These are phyloP conservation scores for Mesostigma viride DNA, from an alignment of 139 green algal genomes.

Conservation along the genomic window DNA sequence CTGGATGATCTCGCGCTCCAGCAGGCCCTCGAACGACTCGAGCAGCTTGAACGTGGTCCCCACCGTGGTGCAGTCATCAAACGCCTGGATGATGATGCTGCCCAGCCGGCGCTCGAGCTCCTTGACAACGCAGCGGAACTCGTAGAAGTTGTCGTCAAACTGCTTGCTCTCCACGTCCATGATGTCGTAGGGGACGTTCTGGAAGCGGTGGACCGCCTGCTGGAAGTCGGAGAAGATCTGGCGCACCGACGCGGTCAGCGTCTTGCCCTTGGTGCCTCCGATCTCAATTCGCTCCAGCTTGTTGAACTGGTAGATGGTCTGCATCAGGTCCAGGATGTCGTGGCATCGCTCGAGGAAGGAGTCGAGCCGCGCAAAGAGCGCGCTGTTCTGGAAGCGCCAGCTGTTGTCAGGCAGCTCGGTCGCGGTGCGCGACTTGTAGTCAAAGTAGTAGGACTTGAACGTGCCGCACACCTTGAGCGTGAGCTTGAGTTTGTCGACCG, in stretches of 20 bases:
- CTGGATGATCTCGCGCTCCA: conserved; percentile 71
- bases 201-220: conserved; percentile 54
- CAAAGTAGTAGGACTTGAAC: conserved; percentile 78
- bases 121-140: conserved; percentile 27
- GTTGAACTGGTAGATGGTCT: conserved; percentile 67
- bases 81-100: conserved; percentile 64
- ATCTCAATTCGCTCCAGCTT: conserved; percentile 80
- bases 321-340: conserved; percentile 68
- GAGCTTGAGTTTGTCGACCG: conserved; percentile 67
- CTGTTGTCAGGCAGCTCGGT: conserved; percentile 52
- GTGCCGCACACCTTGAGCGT: conserved; percentile 60
- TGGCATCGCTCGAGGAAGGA: conserved; percentile 68
- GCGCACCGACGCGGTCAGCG: conserved; percentile 59
- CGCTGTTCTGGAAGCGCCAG: conserved; percentile 72
- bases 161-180: conserved; percentile 55
- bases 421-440: conserved; percentile 48
- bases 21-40: conserved; percentile 73
- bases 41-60: conserved; percentile 76
- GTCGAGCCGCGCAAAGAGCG: conserved; percentile 67
- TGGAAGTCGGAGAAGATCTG: conserved; percentile 64
- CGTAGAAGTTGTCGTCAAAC: conserved; percentile 65
- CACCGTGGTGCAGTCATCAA: conserved; percentile 50
- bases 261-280: conserved; percentile 53
- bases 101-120: conserved; percentile 75
- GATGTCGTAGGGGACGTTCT: conserved; percentile 64